These are phyloP conservation scores for Lithospermum erythrorhizon DNA, from an alignment of 257 asterid species.

Conservation along the genomic window DNA sequence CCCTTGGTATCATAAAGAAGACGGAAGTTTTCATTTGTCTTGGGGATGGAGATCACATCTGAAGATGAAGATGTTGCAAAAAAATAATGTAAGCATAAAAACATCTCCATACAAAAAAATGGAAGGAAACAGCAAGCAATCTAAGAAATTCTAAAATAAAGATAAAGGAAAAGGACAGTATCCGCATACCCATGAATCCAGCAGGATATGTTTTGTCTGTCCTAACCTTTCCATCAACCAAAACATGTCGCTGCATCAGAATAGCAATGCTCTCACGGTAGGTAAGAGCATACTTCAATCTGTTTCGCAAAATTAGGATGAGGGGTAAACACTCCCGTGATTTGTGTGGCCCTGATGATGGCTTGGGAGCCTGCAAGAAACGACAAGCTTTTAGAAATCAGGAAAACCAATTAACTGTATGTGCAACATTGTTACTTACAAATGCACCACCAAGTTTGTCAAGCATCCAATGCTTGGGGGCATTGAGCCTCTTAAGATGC, in stretches of 20 bases:
- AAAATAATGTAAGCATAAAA: too few species aligned
- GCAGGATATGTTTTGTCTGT: background rate
- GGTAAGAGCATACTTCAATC: background rate
- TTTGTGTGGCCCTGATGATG: background rate
- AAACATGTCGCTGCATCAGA: background rate
- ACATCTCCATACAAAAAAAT: too few species aligned
- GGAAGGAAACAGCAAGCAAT: too few species aligned
- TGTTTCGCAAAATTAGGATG: background rate
- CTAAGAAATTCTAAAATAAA: too few species aligned
- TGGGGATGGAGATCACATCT: background rate
- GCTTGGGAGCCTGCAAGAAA: background rate
- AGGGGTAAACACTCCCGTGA: background rate
- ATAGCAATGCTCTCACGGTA: background rate
- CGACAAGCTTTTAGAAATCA: too few species aligned
- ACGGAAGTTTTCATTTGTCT: background rate
- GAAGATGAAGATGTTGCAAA: background rate
- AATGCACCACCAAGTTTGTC: background rate
- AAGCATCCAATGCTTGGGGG: background rate
- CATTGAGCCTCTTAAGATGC: background rate
- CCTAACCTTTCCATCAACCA: background rate
- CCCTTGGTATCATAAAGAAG: background rate
- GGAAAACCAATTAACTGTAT: too few species aligned
- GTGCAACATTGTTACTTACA: background rate
- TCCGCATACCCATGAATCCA: background rate
- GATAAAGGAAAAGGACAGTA: too few species aligned